A percentile compares a stretch with the other conserved stretches of the same genome.
Evolutionary conservation across 176 grass and related monocot species (phyloP).

Genomic region (Avena eriantha): DNA sequence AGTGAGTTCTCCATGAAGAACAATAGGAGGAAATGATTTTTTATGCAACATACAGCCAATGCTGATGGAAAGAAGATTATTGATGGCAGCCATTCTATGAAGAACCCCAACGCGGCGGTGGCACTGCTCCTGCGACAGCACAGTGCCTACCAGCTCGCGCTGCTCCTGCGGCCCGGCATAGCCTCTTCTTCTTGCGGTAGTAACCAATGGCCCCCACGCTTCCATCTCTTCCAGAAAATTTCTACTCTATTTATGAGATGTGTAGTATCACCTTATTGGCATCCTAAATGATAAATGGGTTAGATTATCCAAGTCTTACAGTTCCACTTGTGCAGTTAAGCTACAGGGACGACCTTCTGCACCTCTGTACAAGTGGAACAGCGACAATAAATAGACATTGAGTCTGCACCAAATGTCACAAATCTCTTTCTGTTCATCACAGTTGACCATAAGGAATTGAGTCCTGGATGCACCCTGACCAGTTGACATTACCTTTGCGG

Average conservation of each 20-base stretch:
- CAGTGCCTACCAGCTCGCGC: not conserved
- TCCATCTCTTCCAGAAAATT: not conserved
- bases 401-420: conserved; percentile 37
- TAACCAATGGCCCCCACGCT: not conserved
- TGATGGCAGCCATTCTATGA: not conserved
- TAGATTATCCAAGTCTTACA: conserved; percentile 42
- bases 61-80: not conserved
- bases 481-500: conserved; percentile 67
- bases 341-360: conserved; percentile 60
- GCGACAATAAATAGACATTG: conserved; percentile 45
- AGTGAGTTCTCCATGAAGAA: conserved; percentile 35
- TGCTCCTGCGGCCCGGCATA: not conserved
- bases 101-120: not conserved
- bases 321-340: conserved; percentile 76
- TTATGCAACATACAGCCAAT: conserved; percentile 21
- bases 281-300: conserved; percentile 3
- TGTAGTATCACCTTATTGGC: not conserved
- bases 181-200: not conserved
- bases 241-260: not conserved
- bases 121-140: not conserved
- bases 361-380: conserved; percentile 65
- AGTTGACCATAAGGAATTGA: conserved; percentile 68
- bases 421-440: conserved; percentile 50
- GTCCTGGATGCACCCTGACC: conserved; percentile 49
- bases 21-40: conserved; percentile 34